Evolutionary conservation across 2,329 filamentous ascomycete genomes (phyloP), one percentile per base, ranked within the genome.

Genomic region (Diaporthe ampelina): DNA sequence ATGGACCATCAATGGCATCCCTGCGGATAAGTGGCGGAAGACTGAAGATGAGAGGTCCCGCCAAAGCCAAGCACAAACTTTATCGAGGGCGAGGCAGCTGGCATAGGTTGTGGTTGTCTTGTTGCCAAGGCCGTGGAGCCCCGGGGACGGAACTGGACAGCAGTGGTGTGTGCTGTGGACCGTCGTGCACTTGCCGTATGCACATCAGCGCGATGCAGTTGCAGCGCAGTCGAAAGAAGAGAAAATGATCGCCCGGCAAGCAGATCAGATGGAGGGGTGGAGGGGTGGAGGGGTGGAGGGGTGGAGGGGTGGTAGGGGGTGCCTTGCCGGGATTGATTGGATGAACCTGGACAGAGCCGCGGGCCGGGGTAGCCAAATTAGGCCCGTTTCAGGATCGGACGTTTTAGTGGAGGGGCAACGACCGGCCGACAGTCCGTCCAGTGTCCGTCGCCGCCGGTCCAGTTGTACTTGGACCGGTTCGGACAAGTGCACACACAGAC

Each of bases 331-430:
- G 56, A n/a, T 45, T 61, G 35, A 63, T 52, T 40, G 65, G 45
- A 56, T 52, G 56, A 59, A 29, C 72, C 8, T 50, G 72, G 35
- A 52, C 37, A 37, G 35, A 59, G 57, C 63, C 45, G 37, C 48
- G 63, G 63, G 45, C 63, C 63, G 45, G 63, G 63, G 48, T 26
- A 11, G 32, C 43, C 48, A 75, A 72, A 72, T 75, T 74, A 72
- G 68, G 19, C 37, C 43, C 65, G 74, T 76, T 76, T 76, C 74
- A 76, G 72, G 74, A 70, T 56, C 72, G 65, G 63, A 40, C 57
- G 57, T 54, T 54, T 54, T 63, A 35, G 70, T 72, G 74, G 72
- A 58, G 67, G 58, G 68, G 45, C 29, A 32, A 48, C 43, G 56
- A 72, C 54, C 61, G 45, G 70, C 57, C 40, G 63, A 54, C 45